These are phyloP conservation scores for Lasiodiplodia gonubiensis DNA, from an alignment of 2,329 filamentous ascomycete genomes.

Conservation along the genomic window DNA sequence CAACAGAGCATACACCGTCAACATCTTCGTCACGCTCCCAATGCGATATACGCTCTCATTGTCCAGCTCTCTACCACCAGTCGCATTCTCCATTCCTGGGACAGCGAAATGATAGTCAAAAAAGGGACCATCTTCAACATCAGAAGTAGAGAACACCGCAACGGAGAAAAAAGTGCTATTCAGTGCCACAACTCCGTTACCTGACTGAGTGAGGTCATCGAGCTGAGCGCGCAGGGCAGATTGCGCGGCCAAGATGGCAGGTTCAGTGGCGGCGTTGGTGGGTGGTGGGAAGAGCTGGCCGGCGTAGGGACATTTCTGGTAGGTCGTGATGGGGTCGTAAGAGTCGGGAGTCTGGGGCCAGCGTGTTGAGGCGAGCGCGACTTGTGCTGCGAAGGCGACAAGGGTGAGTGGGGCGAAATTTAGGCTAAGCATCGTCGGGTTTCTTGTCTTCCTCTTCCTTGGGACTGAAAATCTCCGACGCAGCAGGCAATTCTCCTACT, in stretches of 20 bases:
- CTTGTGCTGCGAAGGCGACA: background rate
- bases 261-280: constrained; percentile 2
- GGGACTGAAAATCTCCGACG: background rate
- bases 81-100: constrained; percentile 34
- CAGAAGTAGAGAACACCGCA: constrained; percentile 45
- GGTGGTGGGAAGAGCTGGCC: constrained; percentile 29
- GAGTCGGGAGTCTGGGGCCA: background rate
- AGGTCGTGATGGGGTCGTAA: background rate
- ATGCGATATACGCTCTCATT: constrained; percentile 48
- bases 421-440: background rate
- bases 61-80: constrained; percentile 34
- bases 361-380: background rate
- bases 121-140: constrained; percentile 35
- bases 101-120: constrained; percentile 46
- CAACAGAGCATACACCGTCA: constrained; percentile 52
- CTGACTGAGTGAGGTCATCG: background rate
- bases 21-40: constrained; percentile 54
- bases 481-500: background rate
- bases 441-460: background rate
- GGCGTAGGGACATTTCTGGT: constrained; percentile 27
- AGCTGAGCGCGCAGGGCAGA: constrained; percentile 8
- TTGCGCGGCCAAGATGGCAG: constrained; percentile 27
- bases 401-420: background rate
- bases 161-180: constrained; percentile 45
- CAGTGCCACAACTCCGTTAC: constrained; percentile 7